Percentiles rank a stretch among this genome's conserved stretches.
Evolutionary conservation across 192 early-diverging fungal genomes (phyloP).

Genomic region (Allomyces macrogynus): DNA sequence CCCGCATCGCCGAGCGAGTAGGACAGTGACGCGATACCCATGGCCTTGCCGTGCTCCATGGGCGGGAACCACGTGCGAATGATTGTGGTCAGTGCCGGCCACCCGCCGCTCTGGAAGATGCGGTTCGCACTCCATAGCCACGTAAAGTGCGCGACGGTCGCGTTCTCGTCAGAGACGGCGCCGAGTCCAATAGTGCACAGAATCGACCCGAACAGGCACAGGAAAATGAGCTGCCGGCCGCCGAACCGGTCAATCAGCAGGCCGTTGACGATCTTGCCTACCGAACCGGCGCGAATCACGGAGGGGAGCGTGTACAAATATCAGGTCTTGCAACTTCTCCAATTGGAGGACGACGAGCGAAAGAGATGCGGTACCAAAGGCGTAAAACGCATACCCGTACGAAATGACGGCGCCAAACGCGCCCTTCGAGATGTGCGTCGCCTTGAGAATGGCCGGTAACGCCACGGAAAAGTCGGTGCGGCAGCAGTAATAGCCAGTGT

Average conservation of each 20-base stretch:
- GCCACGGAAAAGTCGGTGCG: neutral
- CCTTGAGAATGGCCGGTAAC: neutral
- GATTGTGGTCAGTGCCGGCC: neutral
- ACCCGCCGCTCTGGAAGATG: neutral
- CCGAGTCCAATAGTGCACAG: neutral
- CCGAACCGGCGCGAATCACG: too few relatives aligned
- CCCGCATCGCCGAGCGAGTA: neutral
- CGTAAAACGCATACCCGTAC: conserved; percentile 1
- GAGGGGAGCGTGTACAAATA: too few relatives aligned
- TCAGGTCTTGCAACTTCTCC: too few relatives aligned
- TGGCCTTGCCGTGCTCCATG: neutral
- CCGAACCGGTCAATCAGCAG: conserved; percentile 1
- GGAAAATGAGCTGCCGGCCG: neutral
- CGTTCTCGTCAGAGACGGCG: neutral
- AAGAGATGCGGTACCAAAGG: neutral
- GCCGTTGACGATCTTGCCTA: neutral
- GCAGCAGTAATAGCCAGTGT: neutral
- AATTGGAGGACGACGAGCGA: too few relatives aligned
- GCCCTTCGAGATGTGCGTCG: neutral
- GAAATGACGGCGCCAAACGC: neutral
- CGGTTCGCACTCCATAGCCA: neutral
- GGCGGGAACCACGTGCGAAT: neutral
- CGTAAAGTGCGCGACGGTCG: neutral
- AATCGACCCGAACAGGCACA: neutral
- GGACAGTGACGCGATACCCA: neutral